Percentiles rank a stretch among this genome's conserved stretches.
Evolutionary conservation across 495 filamentous ascomycete genomes (phyloP).

Genomic region (Hypoxylon trugodes): DNA sequence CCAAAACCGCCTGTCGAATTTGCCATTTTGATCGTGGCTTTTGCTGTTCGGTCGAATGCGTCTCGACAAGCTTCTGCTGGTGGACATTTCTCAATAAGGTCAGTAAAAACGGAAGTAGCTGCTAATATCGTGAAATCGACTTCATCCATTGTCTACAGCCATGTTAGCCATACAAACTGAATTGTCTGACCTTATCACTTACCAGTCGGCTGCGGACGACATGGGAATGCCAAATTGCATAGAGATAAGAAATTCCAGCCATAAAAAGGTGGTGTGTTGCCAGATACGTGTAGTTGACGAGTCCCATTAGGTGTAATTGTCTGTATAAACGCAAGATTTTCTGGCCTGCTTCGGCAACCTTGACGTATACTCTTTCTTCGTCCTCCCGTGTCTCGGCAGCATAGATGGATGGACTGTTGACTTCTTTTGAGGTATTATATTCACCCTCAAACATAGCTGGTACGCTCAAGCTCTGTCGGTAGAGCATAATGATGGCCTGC

Average conservation of each 20-base stretch:
- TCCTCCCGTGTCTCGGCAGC: conserved; percentile 73
- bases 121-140: conserved; percentile 95
- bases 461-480: conserved; percentile 89
- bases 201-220: conserved; percentile 84
- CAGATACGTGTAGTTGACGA: conserved; percentile 96
- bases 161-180: conserved; percentile 42
- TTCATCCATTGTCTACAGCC: conserved; percentile 83
- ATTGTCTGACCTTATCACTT: conserved; percentile 46
- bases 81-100: conserved; percentile 61
- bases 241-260: conserved; percentile 96
- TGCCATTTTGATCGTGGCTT: conserved; percentile 92
- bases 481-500: conserved; percentile 97
- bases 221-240: conserved; percentile 96
- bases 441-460: conserved; percentile 84
- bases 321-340: conserved; percentile 91
- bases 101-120: conserved; percentile 73
- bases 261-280: conserved; percentile 98
- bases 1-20: conserved; percentile 84
- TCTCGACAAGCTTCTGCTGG: conserved; percentile 81
- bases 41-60: conserved; percentile 94
- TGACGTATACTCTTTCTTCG: conserved; percentile 89
- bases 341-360: conserved; percentile 93
- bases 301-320: conserved; percentile 82
- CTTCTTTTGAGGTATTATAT: conserved; percentile 69
- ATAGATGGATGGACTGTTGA: conserved; percentile 56